phyloP scores from a whole-genome alignment of 495 filamentous ascomycete species.

The Penicillium canescens region DNA sequence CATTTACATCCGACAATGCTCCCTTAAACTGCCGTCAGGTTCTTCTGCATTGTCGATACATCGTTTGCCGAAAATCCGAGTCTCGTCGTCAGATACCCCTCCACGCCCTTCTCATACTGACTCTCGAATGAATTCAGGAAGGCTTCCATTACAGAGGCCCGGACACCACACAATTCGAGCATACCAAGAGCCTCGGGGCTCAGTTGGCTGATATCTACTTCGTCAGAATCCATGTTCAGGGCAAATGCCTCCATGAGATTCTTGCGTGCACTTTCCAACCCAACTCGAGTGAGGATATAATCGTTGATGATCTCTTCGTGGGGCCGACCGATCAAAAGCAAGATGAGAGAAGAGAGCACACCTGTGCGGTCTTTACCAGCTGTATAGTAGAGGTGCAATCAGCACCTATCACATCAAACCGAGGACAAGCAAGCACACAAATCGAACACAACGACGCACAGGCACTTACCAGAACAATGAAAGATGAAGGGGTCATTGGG shows the following conservation, averaged over 20 bases:
- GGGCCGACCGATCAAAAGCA: conserved; percentile 52
- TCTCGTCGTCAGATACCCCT: conserved; percentile 20
- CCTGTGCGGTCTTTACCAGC: conserved; percentile 68
- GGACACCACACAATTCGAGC: conserved; percentile 28
- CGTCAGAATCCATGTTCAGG: conserved; percentile 1
- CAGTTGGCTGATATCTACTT: conserved; percentile 20
- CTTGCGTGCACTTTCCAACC: conserved; percentile 27
- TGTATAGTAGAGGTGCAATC: conserved; percentile 15
- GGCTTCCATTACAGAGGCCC: conserved; percentile 25
- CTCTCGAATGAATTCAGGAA: conserved; percentile 31
- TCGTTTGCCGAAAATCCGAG: conserved; percentile 21
- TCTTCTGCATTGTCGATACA: conserved; percentile 17
- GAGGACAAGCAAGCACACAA: background rate
- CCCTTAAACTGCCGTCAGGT: conserved; percentile 1
- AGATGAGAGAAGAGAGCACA: conserved; percentile 55
- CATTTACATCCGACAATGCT: background rate
- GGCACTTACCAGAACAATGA: conserved; percentile 60
- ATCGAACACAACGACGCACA: background rate
- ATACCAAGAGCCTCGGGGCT: conserved; percentile 27
- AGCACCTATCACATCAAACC: background rate
- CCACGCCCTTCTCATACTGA: conserved; percentile 20
- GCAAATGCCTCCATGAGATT: conserved; percentile 21
- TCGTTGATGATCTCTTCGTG: conserved; percentile 49
- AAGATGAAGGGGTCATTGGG: conserved; percentile 46
- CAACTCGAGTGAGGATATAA: conserved; percentile 40